These are phyloP conservation scores for Fusarium udum DNA, from an alignment of 2,329 filamentous ascomycete species.

Conservation along the genomic window DNA sequence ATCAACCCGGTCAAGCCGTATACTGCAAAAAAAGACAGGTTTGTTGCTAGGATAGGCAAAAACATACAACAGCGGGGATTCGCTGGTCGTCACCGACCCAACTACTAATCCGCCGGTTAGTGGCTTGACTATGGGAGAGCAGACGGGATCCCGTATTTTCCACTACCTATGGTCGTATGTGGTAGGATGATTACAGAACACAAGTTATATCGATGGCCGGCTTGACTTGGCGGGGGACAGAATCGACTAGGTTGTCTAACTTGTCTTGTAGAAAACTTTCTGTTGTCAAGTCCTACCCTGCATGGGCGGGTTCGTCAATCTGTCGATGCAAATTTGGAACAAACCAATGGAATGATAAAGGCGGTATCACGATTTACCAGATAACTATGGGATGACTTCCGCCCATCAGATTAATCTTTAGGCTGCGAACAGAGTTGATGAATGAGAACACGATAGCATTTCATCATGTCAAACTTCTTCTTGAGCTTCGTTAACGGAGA, in stretches of 20 bases:
- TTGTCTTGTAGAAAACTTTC: not conserved
- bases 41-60: accelerated
- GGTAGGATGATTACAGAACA: accelerated
- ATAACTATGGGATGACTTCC: no score
- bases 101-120: not conserved
- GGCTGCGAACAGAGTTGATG: no score
- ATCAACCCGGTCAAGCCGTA: no score
- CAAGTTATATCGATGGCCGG: accelerated
- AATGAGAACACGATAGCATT: no score
- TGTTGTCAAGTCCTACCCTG: not conserved
- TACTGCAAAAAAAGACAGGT: not conserved
- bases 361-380: no score
- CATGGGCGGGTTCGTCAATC: not conserved
- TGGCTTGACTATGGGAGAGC: not conserved
- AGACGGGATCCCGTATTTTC: not conserved
- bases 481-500: not conserved
- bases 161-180: not conserved
- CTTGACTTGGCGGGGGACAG: no score
- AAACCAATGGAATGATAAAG: no score
- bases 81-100: not conserved
- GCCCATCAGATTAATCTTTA: no score
- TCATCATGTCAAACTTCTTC: not conserved
- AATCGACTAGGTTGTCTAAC: no score
- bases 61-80: no score
- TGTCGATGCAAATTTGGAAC: not conserved